Base-by-base conservation (phyloP, 352 stramenopile genomes). In the Phytophthora aleatoria region DNA sequence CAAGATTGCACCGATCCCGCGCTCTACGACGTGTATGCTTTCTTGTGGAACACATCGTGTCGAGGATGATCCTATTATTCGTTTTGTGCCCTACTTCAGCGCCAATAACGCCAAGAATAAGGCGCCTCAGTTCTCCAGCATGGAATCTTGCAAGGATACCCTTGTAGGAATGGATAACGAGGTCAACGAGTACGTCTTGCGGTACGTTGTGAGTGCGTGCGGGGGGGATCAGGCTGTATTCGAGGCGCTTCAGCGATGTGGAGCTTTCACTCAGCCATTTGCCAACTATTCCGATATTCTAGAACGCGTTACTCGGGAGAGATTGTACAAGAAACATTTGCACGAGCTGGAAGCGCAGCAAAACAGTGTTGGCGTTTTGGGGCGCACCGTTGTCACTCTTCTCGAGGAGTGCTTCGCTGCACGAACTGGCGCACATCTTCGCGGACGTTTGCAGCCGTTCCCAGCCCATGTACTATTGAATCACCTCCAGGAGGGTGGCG, bases 11-110 rank as follows among this genome's bases (percentile, higher is more conserved):
- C 36, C 57, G 2, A 61, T 87, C 6, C 87, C 76, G 47, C 81
- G 83, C 44, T 89, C 80, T 10, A 93, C 85, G 12, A 89, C 85
- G 15, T 94, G 77, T 39, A 80, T 92, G 30, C 66, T 83, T 15
- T 73, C 76, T 7, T 48, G 68, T 26, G 76, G 69, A 31, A 76
- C 77, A n/a, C 67, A 88, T 33, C 76, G 73, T 13, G 76, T 92
- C 13, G 76, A 91, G 27, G 85, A 94, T 58, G 85, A 94, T 50
- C 85, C 85, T 38, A 92, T 94, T 71, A 89, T 94, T 62, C 85
- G 85, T 24, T 90, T 88, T 54, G 81, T 90, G 36, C 83, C 83
- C 43, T 77, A 79, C 28, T 89, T 91, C 48, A 72, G 67, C 9
- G 47, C 61, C 36, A 77, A 67, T 26, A 69, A 53, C 4, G 57